Conservation (phyloP, 2,329 filamentous ascomycete genomes). For the Fusarium equiseti region DNA sequence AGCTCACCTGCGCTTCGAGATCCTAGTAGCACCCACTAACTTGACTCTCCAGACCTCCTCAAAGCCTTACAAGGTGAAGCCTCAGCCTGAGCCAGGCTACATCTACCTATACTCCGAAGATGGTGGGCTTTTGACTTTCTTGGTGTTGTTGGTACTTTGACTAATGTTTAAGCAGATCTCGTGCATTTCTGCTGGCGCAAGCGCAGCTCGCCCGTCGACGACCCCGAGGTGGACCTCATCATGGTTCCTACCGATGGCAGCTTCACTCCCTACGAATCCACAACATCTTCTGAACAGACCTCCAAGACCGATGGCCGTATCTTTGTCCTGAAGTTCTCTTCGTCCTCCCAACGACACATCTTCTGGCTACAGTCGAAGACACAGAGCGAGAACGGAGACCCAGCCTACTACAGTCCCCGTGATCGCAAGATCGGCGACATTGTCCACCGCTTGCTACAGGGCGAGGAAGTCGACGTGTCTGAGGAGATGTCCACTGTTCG, state of each 20-base stretch:
- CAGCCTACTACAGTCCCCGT: slow-evolving; percentile 83
- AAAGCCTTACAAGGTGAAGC: slow-evolving; percentile 78
- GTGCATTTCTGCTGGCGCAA: slow-evolving; percentile 98
- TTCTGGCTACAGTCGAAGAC: slow-evolving; percentile 97
- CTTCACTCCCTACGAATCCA: slow-evolving; percentile 83
- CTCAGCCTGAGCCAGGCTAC: slow-evolving; percentile 81
- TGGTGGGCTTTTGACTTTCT: slow-evolving; percentile 63
- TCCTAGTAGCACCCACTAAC: slow-evolving; percentile 30
- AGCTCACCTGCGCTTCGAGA: slow-evolving; percentile 4
- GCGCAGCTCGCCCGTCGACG: slow-evolving; percentile 75
- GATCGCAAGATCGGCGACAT: slow-evolving; percentile 91
- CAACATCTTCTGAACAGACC: slow-evolving; percentile 66
- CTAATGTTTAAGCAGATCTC: slow-evolving; percentile 69
- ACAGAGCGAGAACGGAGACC: slow-evolving; percentile 76
- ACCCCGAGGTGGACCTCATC: slow-evolving; percentile 87
- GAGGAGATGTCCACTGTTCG: slow-evolving; percentile 76
- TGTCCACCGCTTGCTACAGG: slow-evolving; percentile 85
- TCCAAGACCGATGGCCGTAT: slow-evolving; percentile 87
- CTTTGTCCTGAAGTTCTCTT: slow-evolving; percentile 92
- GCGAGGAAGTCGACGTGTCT: slow-evolving; percentile 86
- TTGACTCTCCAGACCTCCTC: slow-evolving; percentile 57
- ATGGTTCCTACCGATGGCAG: slow-evolving; percentile 92
- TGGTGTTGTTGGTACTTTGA: background rate
- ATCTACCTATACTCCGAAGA: slow-evolving; percentile 94
- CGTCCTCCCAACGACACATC: slow-evolving; percentile 88